A percentile compares a stretch with the other conserved stretches of the same genome.
These are phyloP conservation scores for Vanrija sp. DNA, from an alignment of 1,284 basidiomycete species.

Conservation along the genomic window DNA sequence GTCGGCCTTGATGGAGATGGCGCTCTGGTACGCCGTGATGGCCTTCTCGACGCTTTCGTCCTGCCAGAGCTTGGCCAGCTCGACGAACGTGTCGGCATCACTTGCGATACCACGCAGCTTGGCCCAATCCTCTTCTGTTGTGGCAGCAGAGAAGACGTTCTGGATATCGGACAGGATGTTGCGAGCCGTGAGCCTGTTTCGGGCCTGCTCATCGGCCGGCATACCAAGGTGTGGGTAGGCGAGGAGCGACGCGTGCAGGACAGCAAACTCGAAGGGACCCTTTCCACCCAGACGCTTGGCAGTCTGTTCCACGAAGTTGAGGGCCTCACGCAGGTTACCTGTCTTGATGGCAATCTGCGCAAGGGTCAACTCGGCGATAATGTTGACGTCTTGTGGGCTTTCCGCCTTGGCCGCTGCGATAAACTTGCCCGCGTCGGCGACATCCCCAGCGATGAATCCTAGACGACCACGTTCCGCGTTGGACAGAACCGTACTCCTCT, in stretches of 20 bases:
- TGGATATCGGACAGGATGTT: conserved; percentile 74
- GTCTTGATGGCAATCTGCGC: conserved; percentile 78
- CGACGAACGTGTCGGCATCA: conserved; percentile 78
- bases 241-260: conserved; percentile 82
- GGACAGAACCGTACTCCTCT: conserved; percentile 76
- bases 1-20: conserved; percentile 52
- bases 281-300: conserved; percentile 44
- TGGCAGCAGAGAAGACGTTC: conserved; percentile 58
- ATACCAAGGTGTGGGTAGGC: conserved; percentile 73
- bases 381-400: conserved; percentile 58
- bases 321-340: conserved; percentile 58
- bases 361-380: conserved; percentile 73
- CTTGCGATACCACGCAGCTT: conserved; percentile 60
- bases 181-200: conserved; percentile 69
- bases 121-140: conserved; percentile 40
- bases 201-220: conserved; percentile 64
- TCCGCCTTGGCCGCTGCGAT: conserved; percentile 71
- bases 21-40: conserved; percentile 67
- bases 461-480: conserved; percentile 69
- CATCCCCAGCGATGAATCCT: conserved; percentile 63
- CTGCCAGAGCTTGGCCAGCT: conserved; percentile 83
- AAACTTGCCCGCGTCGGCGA: conserved; percentile 63
- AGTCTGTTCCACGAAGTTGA: conserved; percentile 77
- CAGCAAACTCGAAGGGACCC: conserved; percentile 66
- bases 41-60: conserved; percentile 71